Evolutionary conservation across 306 rosid species (phyloP).

Genomic region (Prunus dulcis): DNA sequence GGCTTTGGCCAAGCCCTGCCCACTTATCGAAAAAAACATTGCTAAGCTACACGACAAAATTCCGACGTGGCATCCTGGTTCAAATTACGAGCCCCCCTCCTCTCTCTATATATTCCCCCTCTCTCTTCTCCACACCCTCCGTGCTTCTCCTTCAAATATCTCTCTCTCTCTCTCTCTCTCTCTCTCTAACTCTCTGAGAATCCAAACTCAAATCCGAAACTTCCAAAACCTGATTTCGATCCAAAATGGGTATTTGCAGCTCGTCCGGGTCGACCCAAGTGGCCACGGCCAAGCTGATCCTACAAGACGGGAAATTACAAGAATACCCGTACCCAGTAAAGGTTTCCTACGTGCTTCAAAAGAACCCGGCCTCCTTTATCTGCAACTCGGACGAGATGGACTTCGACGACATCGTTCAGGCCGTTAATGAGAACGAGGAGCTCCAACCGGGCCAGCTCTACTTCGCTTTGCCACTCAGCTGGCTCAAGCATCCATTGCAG

Average conservation of each 20-base stretch:
- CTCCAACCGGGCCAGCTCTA: slow-evolving; percentile 83
- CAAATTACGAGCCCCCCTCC: slow-evolving; percentile 1
- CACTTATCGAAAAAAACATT: slow-evolving; percentile 22
- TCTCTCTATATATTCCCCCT: slow-evolving; percentile 26
- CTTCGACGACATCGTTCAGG: slow-evolving; percentile 64
- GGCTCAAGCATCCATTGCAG: slow-evolving; percentile 52
- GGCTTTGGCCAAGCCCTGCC: slow-evolving; percentile 39
- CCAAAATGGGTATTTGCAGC: slow-evolving; percentile 72
- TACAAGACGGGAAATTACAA: slow-evolving; percentile 59
- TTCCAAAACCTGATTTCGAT: background rate
- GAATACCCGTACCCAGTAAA: slow-evolving; percentile 67
- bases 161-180: background rate
- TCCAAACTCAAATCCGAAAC: background rate
- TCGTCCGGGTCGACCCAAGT: slow-evolving; percentile 53
- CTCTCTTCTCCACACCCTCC: slow-evolving; percentile 9
- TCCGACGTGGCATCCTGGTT: slow-evolving; percentile 40
- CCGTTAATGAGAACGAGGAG: slow-evolving; percentile 60
- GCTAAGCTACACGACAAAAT: slow-evolving; percentile 26
- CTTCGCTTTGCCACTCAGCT: slow-evolving; percentile 69
- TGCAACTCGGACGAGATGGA: slow-evolving; percentile 93
- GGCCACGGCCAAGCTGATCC: slow-evolving; percentile 69
- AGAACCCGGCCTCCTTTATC: slow-evolving; percentile 62
- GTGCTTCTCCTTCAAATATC: background rate
- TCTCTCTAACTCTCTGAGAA: background rate
- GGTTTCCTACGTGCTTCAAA: slow-evolving; percentile 65